phyloP scores from a whole-genome alignment of 2,329 filamentous ascomycete genomes.

The Ampelomyces quisqualis region DNA sequence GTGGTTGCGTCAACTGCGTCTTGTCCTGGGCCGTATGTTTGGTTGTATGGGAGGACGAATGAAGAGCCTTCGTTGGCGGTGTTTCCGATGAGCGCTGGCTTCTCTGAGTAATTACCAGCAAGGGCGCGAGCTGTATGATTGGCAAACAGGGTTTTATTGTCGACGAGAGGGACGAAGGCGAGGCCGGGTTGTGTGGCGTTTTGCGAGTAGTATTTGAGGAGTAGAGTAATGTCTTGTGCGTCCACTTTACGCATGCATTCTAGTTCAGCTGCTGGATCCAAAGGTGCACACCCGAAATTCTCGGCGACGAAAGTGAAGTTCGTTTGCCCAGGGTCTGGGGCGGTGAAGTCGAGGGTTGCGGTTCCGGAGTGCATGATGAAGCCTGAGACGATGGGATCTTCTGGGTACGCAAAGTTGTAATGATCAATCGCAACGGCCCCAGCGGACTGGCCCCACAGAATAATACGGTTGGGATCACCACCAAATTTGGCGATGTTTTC shows the following conservation, averaged over 20 bases:
- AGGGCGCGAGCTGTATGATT: slow-evolving; percentile 39
- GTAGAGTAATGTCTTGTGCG: slow-evolving; percentile 31
- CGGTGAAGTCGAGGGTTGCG: slow-evolving; percentile 14
- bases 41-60: slow-evolving; percentile 34
- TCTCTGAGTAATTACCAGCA: slow-evolving; percentile 28
- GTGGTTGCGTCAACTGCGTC: slow-evolving; percentile 22
- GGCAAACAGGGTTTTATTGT: slow-evolving; percentile 36
- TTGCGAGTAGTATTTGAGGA: slow-evolving; percentile 34
- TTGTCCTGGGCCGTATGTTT: slow-evolving; percentile 28
- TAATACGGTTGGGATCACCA: slow-evolving; percentile 42
- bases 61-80: slow-evolving; percentile 38
- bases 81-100: slow-evolving; percentile 43
- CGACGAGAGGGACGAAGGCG: slow-evolving; percentile 31
- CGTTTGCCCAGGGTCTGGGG: slow-evolving; percentile 24
- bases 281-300: slow-evolving; percentile 37
- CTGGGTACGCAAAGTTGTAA: slow-evolving; percentile 51
- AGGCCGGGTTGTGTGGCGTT: slow-evolving; percentile 27
- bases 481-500: slow-evolving; percentile 44
- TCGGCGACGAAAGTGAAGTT: slow-evolving; percentile 46
- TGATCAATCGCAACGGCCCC: slow-evolving; percentile 48
- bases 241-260: slow-evolving; percentile 42
- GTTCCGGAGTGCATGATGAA: slow-evolving; percentile 32
- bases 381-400: slow-evolving; percentile 50
- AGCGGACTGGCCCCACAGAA: slow-evolving; percentile 44
- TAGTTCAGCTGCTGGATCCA: slow-evolving; percentile 30